A percentile compares a stretch with the other conserved stretches of the same genome.
phyloP scores from a whole-genome alignment of 2,329 filamentous ascomycete genomes.

The Botrytis deweyae region DNA sequence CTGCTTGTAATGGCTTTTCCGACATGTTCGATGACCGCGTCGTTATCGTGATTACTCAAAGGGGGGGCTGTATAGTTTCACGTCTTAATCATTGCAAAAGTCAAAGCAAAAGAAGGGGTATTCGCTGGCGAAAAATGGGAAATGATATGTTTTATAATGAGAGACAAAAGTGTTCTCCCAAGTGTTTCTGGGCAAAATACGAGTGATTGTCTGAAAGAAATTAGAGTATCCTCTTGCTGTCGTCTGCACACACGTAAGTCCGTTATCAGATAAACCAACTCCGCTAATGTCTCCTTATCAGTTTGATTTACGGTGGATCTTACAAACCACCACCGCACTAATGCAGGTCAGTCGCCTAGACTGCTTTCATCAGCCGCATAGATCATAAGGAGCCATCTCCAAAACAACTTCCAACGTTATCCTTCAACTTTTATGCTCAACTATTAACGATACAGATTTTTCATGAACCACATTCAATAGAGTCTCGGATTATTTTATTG shows the following conservation, averaged over 20 bases:
- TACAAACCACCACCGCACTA: slow-evolving; percentile 12
- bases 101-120: background rate
- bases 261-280: slow-evolving; percentile 8
- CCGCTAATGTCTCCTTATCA: slow-evolving; percentile 16
- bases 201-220: slow-evolving; percentile 22
- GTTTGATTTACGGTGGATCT: slow-evolving; percentile 5
- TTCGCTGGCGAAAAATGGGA: background rate
- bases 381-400: slow-evolving; percentile 20
- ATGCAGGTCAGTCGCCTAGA: slow-evolving; percentile 4
- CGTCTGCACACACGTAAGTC: slow-evolving; percentile 15
- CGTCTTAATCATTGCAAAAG: slow-evolving; percentile 26
- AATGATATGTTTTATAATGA: slow-evolving; percentile 1
- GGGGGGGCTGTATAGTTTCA: slow-evolving; percentile 21
- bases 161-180: background rate
- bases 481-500: background rate
- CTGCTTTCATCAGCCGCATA: slow-evolving; percentile 23
- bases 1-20: slow-evolving; percentile 54
- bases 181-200: background rate
- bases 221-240: slow-evolving; percentile 20
- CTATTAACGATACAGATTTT: slow-evolving; percentile 8
- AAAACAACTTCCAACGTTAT: slow-evolving; percentile 4
- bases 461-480: background rate
- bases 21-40: slow-evolving; percentile 42
- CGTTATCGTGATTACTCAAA: slow-evolving; percentile 15
- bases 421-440: background rate